phyloP scores from a whole-genome alignment of 2,329 filamentous ascomycete species.

The Lanzia echinophila region DNA sequence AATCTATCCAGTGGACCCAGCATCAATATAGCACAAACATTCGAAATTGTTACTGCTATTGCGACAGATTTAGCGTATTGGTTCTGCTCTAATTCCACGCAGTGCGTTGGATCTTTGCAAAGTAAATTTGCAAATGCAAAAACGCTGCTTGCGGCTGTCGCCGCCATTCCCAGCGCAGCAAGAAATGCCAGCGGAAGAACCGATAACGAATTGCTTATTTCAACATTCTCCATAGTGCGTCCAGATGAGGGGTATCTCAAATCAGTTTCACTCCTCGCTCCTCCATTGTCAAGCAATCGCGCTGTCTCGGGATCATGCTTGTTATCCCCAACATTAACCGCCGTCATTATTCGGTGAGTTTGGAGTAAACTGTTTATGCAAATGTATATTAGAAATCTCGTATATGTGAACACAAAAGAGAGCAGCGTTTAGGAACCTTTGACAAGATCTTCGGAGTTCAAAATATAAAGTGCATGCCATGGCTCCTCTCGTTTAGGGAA shows the following conservation, averaged over 20 bases:
- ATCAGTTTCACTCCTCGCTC: not conserved
- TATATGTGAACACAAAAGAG: no score
- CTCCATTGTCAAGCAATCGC: not conserved
- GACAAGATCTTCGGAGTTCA: no score
- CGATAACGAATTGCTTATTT: not conserved
- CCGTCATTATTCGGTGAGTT: no score
- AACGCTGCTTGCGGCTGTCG: conserved; percentile 1
- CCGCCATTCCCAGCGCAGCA: conserved; percentile 4
- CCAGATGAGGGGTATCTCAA: not conserved
- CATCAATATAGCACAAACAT: not conserved
- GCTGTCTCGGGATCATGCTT: no score
- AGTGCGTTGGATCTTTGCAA: conserved; percentile 1
- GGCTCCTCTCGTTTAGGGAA: no score
- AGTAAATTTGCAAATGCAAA: conserved; percentile 3
- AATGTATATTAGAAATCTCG: no score
- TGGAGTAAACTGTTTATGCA: no score
- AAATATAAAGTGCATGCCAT: no score
- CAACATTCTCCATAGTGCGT: not conserved
- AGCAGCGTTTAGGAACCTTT: no score
- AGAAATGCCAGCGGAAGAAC: conserved; percentile 5
- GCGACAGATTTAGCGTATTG: not conserved
- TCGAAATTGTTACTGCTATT: not conserved
- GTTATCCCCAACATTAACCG: no score
- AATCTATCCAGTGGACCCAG: not conserved
- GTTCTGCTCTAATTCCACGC: not conserved